phyloP scores from a whole-genome alignment of 2,329 filamentous ascomycete species.

The Trichophyton mentagrophytes region DNA sequence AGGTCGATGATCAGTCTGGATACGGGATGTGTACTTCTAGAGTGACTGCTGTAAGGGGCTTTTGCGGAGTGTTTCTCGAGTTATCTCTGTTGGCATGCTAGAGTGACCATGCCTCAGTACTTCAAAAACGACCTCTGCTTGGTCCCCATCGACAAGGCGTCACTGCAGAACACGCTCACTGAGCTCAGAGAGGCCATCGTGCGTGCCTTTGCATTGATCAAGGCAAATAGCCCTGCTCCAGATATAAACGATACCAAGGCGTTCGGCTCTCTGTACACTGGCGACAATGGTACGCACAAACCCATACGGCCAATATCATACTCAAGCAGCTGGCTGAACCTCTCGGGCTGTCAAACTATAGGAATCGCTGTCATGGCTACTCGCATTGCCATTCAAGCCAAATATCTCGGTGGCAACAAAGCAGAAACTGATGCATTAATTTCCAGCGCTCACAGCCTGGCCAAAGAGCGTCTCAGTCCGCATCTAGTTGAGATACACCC shows the following conservation, averaged over 20 bases:
- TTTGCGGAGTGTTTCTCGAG: not conserved
- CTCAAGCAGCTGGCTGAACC: not conserved
- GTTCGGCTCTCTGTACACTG: slow-evolving; percentile 22
- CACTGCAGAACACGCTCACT: slow-evolving; percentile 15
- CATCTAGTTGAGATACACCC: slow-evolving; percentile 7
- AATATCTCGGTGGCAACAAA: slow-evolving; percentile 14
- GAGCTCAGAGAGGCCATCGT: slow-evolving; percentile 22
- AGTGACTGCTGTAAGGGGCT: not conserved
- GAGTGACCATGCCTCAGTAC: slow-evolving; percentile 15
- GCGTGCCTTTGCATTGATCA: slow-evolving; percentile 19
- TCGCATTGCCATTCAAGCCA: slow-evolving; percentile 26
- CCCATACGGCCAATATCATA: not conserved
- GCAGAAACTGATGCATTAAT: slow-evolving; percentile 7
- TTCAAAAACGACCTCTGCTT: slow-evolving; percentile 19
- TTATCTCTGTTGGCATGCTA: not conserved
- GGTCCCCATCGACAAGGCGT: slow-evolving; percentile 13
- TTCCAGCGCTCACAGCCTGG: slow-evolving; percentile 19
- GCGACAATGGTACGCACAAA: slow-evolving; percentile 20
- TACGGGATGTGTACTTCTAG: not conserved
- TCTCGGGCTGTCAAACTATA: slow-evolving; percentile 7
- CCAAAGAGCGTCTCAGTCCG: slow-evolving; percentile 19
- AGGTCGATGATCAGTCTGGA: not conserved
- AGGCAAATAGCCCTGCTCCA: slow-evolving; percentile 15
- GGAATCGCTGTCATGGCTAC: slow-evolving; percentile 28
- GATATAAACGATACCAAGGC: slow-evolving; percentile 15